Evolutionary conservation across 2,329 filamentous ascomycete genomes (phyloP), one percentile per base, ranked within the genome.

Genomic region (Phoma sp.): DNA sequence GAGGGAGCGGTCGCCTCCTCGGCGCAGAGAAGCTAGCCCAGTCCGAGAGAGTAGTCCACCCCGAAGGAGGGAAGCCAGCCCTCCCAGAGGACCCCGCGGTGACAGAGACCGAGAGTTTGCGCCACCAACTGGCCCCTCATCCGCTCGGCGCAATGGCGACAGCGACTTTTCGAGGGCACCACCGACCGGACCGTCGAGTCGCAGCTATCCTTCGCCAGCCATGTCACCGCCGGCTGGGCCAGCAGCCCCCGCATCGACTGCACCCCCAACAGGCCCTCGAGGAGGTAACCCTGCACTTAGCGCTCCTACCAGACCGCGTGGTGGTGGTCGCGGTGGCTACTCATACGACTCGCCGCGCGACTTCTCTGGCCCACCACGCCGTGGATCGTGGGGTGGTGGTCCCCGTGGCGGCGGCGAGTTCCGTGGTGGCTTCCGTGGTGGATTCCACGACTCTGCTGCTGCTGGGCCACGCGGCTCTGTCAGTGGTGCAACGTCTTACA

Each of bases 241-340:
- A 7, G 62, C 70, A 30, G 62, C 52, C 29, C 46, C 65, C 47
- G 60, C 67, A 35, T 55, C 73, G 23, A 69, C 69, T 22, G 58
- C 64, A 23, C 68, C 73, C 8, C 72, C 74, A n/a, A 52, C 70
- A 0, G 73, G 69, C 30, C 69, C 69, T n/a, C 68, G 73, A 30
- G 59, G 58, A 27, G 67, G 54, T 37, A 75, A 76, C 33, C 72
- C 75, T 24, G 68, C 73, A 2, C 64, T 77, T n/a, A 69, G 68
- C 43, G 74, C 74, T 8, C 75, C 75, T 25, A 76, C 75, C 29
- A 68, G 73, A 35, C 74, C 75, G 13, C 69, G 74, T 13, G 72
- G 77, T 37, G 73, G 76, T 32, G 71, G 72, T 18, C 70, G 77
- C 43, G 75, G 75, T n/a, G 67, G 73, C 13, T 79, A 75, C 52